These are phyloP conservation scores for Groenewaldozyma auringiensis DNA, from an alignment of 1,139 yeast genomes.

Conservation along the genomic window DNA sequence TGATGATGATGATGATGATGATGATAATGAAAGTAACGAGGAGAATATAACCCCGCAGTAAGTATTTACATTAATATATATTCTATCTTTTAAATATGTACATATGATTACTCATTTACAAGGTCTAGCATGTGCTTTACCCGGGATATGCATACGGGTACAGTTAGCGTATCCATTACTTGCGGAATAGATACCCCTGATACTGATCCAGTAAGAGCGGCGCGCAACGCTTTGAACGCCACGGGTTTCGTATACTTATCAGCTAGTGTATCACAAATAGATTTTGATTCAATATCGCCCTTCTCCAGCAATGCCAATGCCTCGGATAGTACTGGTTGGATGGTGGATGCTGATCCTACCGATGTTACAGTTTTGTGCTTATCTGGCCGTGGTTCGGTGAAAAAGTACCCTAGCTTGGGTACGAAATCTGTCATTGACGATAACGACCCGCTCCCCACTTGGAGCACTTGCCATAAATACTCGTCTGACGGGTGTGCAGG, in stretches of 20 bases:
- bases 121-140: not conserved
- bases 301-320: constrained; percentile 1
- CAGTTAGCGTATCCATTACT: constrained; percentile 51
- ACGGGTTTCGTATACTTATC: constrained; percentile 22
- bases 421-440: constrained; percentile 18
- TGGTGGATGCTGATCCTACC: too few species aligned
- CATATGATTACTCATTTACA: not conserved
- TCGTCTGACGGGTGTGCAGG: constrained; percentile 6
- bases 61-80: too few species aligned
- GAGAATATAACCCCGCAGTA: not conserved
- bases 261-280: constrained; percentile 6
- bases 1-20: not conserved
- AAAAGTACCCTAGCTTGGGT: constrained; percentile 7
- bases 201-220: constrained; percentile 62
- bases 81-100: constrained; percentile 1
- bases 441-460: constrained; percentile 15
- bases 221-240: constrained; percentile 56
- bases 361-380: too few species aligned
- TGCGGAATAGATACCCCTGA: constrained; percentile 66
- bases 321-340: not conserved
- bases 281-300: constrained; percentile 4
- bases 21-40: not conserved
- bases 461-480: constrained; percentile 17
- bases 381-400: constrained; percentile 4
- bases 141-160: constrained; percentile 24